Percentiles rank a stretch among this genome's conserved stretches.
Evolutionary conservation across 2,329 filamentous ascomycete species (phyloP).

Genomic region (Fusarium multiceps): DNA sequence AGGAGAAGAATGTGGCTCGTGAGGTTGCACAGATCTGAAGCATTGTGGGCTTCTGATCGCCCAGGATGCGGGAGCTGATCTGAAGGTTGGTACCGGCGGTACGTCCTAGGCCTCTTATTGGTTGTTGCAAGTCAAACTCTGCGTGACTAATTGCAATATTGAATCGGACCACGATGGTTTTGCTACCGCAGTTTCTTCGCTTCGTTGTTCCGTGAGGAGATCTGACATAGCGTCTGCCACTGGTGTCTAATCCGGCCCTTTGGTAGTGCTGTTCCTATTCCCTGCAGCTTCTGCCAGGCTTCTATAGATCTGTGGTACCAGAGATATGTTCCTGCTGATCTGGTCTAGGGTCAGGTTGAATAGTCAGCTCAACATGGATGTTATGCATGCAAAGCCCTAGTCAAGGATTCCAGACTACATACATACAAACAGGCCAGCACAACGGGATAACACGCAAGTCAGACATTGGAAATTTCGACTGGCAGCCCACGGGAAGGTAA

Average conservation of each 20-base stretch:
- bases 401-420: not conserved
- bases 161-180: not conserved
- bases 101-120: conserved; percentile 3
- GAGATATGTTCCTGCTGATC: not conserved
- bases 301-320: not conserved
- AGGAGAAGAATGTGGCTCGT: conserved; percentile 12
- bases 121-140: not conserved
- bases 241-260: not conserved
- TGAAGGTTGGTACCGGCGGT: not conserved
- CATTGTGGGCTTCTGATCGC: conserved; percentile 14
- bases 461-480: not conserved
- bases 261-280: not conserved
- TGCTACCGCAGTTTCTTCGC: not conserved
- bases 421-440: not conserved
- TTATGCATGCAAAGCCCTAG: not conserved
- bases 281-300: not conserved
- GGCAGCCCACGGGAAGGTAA: not conserved
- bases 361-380: not conserved
- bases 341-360: not conserved
- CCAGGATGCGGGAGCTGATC: conserved; percentile 3
- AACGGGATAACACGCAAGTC: not conserved
- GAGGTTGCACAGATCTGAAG: conserved; percentile 24
- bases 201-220: not conserved
- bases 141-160: not conserved
- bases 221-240: not conserved